Conservation (phyloP, 2,329 filamentous ascomycete genomes). For the Bipolaris cookei region DNA sequence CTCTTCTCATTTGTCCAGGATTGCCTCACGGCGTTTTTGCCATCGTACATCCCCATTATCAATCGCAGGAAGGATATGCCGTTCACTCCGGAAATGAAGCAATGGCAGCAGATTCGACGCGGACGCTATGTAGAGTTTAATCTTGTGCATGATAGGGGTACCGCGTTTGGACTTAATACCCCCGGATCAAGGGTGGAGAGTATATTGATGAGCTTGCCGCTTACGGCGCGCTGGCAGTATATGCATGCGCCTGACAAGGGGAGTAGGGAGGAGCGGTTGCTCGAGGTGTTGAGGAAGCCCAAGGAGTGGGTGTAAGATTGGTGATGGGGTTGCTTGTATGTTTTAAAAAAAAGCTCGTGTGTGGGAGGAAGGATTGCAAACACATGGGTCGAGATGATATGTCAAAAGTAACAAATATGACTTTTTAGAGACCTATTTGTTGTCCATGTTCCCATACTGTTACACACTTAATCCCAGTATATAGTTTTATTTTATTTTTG, state of each 20-base stretch:
- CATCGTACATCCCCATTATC: slow-evolving; percentile 88
- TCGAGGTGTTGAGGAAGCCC: slow-evolving; percentile 71
- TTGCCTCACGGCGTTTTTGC: slow-evolving; percentile 84
- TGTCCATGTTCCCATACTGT: too few species aligned
- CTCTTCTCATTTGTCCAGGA: slow-evolving; percentile 89
- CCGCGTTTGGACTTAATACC: slow-evolving; percentile 90
- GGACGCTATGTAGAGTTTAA: slow-evolving; percentile 99
- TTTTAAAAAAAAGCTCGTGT: background rate
- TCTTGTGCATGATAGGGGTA: slow-evolving; percentile 93
- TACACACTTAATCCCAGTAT: background rate
- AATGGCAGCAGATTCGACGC: slow-evolving; percentile 93
- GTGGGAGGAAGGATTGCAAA: too few species aligned
- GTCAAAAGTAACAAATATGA: background rate
- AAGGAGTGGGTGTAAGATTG: slow-evolving; percentile 61
- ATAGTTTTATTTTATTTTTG: background rate
- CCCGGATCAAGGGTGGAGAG: slow-evolving; percentile 92
- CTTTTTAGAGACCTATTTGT: too few species aligned
- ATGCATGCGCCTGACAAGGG: slow-evolving; percentile 85
- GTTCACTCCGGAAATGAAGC: slow-evolving; percentile 83
- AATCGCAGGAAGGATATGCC: slow-evolving; percentile 90
- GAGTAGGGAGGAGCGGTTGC: slow-evolving; percentile 77
- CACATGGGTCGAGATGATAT: background rate
- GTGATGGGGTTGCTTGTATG: too few species aligned
- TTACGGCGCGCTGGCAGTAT: slow-evolving; percentile 93
- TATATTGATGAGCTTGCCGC: slow-evolving; percentile 94